Evolutionary conservation across 106 monocot species (phyloP), one percentile per base, ranked within the genome.

Genomic region (Dactylorhiza incarnata): DNA sequence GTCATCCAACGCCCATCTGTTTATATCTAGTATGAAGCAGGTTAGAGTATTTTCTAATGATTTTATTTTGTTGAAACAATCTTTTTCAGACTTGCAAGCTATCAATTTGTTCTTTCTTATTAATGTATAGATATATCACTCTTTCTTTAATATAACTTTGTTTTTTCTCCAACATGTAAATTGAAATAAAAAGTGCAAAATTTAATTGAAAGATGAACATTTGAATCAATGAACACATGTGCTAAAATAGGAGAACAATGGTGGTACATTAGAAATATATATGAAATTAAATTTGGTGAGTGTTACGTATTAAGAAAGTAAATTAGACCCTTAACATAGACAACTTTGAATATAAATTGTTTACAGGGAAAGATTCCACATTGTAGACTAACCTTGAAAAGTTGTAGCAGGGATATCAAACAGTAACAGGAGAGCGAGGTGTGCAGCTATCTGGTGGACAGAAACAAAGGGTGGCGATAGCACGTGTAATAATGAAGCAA

Each of bases 1-100:
- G 68, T 23, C 70, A 52, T 68, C 77, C 20, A 78, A 78, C 72
- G 78, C 72, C 7, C 78, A 78, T 72, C 59, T 56, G 37, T 78
- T 78, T 10, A 72, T 78, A 20, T 45, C 49, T 13, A 59, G 59
- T 24, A 58, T 78, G 48, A 48, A 78, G 15, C 71, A 72, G 78
- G 78, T 78, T 55, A 17, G 71, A 44, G 20, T 8, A 49, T 24
- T 6, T 23, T 23, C 25, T 10, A 25, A 65, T 26, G 8, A 65
- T 26, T 65, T 10, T 65, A 4, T 25, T 10, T 61, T 7, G 22
- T 65, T 25, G 29, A 29, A 29, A 29, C 2, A 29, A 29, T 29
- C 1, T 29, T 29, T 29, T 29, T 2, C 29, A 29, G 29, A 29
- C 29, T 29, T 1, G 29, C 29, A 29, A 29, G 29, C 1, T 1